These are phyloP conservation scores for Meira nashicola DNA, from an alignment of 1,284 basidiomycete species.

Conservation along the genomic window DNA sequence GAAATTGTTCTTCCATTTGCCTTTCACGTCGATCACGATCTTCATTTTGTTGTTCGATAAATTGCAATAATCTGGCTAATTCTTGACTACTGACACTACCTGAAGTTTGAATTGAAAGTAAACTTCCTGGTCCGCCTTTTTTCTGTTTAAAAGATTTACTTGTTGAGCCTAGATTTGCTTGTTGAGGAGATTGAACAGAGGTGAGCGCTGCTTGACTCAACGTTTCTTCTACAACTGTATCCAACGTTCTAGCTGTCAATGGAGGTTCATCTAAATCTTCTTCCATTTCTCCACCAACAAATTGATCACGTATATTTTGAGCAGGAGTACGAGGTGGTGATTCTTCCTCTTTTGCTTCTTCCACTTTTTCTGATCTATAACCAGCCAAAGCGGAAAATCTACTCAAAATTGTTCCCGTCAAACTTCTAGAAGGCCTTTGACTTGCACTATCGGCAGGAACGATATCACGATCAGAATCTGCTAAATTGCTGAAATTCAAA, in stretches of 20 bases:
- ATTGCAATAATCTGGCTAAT: conserved; percentile 29
- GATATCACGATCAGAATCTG: conserved; percentile 27
- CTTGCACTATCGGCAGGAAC: conserved; percentile 38
- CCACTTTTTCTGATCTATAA: background rate
- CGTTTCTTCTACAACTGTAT: conserved; percentile 38
- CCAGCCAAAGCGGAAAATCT: background rate
- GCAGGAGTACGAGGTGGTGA: conserved; percentile 20
- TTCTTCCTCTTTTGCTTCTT: background rate
- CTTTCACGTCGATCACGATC: conserved; percentile 24
- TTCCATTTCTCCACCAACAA: conserved; percentile 7
- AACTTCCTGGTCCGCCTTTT: conserved; percentile 15
- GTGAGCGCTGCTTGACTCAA: conserved; percentile 26
- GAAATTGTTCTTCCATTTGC: conserved; percentile 32
- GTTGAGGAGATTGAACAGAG: conserved; percentile 10
- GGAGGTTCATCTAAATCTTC: background rate
- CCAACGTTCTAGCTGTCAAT: conserved; percentile 13
- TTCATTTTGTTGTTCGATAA: conserved; percentile 33
- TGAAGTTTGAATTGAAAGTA: conserved; percentile 16
- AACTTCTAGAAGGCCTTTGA: conserved; percentile 34
- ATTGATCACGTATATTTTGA: conserved; percentile 25
- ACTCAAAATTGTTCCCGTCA: conserved; percentile 15
- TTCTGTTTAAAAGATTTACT: conserved; percentile 10
- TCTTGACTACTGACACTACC: conserved; percentile 34
- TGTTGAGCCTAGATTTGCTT: conserved; percentile 14
- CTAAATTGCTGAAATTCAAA: conserved; percentile 22